These are phyloP conservation scores for Aphanomyces invadans DNA, from an alignment of 352 stramenopile species.

Conservation along the genomic window DNA sequence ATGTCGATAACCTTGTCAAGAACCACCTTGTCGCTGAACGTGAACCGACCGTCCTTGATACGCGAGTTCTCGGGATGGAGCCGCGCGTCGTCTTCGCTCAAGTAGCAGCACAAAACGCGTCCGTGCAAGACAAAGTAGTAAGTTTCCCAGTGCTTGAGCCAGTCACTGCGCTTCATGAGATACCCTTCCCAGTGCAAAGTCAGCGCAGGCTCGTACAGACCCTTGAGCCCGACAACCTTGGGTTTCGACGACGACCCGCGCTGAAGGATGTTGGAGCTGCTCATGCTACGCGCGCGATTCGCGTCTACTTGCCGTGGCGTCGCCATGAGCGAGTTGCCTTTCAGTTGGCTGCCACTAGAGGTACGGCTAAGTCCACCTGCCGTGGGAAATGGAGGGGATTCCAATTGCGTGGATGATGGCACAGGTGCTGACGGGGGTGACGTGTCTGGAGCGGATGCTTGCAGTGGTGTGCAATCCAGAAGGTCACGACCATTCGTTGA, in stretches of 20 bases:
- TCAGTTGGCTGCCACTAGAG: constrained; percentile 12
- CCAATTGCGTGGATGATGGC: neutral
- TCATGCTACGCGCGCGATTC: constrained; percentile 14
- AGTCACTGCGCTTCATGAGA: constrained; percentile 82
- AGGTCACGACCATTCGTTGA: neutral
- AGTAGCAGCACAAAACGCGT: constrained; percentile 68
- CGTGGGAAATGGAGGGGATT: neutral
- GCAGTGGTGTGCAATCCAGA: neutral
- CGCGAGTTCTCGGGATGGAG: constrained; percentile 76
- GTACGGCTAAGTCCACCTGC: neutral
- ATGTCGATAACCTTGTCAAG: constrained; percentile 70
- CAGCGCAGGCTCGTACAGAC: constrained; percentile 27
- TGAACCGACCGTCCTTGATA: constrained; percentile 85
- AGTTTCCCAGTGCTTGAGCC: constrained; percentile 86
- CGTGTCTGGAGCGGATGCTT: neutral
- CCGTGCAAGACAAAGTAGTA: constrained; percentile 81
- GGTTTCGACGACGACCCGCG: neutral
- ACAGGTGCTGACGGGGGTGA: neutral
- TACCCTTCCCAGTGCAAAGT: constrained; percentile 79
- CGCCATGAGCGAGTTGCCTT: neutral
- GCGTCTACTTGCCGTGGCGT: neutral
- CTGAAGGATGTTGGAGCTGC: neutral
- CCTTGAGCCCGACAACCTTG: constrained; percentile 17
- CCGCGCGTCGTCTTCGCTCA: constrained; percentile 70
- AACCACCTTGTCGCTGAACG: constrained; percentile 68